A percentile compares a stretch with the other conserved stretches of the same genome.
Conservation (phyloP, 176 grass and related monocot species). For the Guadua angustifolia region DNA sequence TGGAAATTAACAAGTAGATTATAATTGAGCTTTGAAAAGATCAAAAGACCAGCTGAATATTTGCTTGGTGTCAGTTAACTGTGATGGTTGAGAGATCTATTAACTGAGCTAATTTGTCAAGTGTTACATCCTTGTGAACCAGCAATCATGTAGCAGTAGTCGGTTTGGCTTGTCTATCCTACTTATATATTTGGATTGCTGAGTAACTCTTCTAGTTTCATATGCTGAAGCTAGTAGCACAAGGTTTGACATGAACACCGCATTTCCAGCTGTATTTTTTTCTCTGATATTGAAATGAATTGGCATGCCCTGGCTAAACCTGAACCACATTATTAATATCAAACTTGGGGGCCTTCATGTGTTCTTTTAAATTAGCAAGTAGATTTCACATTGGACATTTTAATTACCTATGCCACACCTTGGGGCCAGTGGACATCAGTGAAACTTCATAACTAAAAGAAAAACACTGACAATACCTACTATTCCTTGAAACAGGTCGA, state of each 20-base stretch:
- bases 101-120: constrained; percentile 6
- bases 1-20: constrained; percentile 1
- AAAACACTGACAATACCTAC: not conserved
- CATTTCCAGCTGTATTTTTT: not conserved
- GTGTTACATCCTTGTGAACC: not conserved
- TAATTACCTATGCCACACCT: not conserved
- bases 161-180: constrained; percentile 9
- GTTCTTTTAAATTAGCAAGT: not conserved
- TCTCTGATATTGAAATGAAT: not conserved
- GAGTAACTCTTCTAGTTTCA: constrained; percentile 6
- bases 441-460: not conserved
- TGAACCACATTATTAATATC: not conserved
- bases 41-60: not conserved
- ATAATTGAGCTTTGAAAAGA: not conserved
- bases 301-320: not conserved
- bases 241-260: not conserved
- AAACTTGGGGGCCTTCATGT: not conserved
- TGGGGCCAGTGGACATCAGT: not conserved
- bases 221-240: not conserved
- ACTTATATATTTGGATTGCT: constrained; percentile 16
- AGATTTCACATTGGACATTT: not conserved
- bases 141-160: not conserved
- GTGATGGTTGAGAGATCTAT: not conserved
- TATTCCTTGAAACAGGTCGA: constrained; percentile 63
- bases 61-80: not conserved